phyloP scores from a whole-genome alignment of 192 early-diverging fungal genomes.

The Linnemannia hyalina region DNA sequence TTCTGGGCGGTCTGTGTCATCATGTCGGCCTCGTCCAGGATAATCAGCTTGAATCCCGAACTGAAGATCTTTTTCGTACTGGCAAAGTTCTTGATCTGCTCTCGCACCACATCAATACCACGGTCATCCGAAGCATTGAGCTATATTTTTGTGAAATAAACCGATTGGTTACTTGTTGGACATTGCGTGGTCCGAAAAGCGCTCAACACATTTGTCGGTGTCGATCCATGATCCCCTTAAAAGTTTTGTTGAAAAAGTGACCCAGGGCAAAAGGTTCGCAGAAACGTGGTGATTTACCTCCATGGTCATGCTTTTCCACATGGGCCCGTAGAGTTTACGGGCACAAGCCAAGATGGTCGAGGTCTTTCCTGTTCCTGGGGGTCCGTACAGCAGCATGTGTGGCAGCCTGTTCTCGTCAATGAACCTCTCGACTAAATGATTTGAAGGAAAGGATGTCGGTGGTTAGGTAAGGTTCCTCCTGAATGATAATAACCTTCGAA shows the following conservation, averaged over 20 bases:
- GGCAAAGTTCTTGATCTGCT: slow-evolving; percentile 99
- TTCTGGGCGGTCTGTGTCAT: slow-evolving; percentile 95
- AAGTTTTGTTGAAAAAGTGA: too few relatives aligned
- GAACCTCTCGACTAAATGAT: slow-evolving; percentile 79
- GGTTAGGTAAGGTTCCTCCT: neutral
- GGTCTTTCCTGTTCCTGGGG: slow-evolving; percentile 97
- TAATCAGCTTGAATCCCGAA: slow-evolving; percentile 94
- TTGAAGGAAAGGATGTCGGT: neutral
- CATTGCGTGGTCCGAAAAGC: too few relatives aligned
- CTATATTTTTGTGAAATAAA: slow-evolving; percentile 57
- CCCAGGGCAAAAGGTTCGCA: too few relatives aligned
- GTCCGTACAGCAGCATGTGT: slow-evolving; percentile 98
- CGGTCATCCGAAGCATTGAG: slow-evolving; percentile 98
- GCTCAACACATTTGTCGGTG: too few relatives aligned
- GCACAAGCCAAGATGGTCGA: slow-evolving; percentile 97
- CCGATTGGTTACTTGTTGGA: too few relatives aligned
- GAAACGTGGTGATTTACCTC: slow-evolving; percentile 67
- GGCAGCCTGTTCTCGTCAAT: slow-evolving; percentile 94
- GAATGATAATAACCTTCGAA: neutral
- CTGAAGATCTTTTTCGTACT: slow-evolving; percentile 95
- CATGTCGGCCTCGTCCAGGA: slow-evolving; percentile 97
- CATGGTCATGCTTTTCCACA: slow-evolving; percentile 91
- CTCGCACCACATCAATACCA: slow-evolving; percentile 97
- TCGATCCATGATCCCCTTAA: neutral
- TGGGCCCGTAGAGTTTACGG: slow-evolving; percentile 85